Conservation (phyloP, 495 filamentous ascomycete genomes). For the Penicillium bovifimosum region DNA sequence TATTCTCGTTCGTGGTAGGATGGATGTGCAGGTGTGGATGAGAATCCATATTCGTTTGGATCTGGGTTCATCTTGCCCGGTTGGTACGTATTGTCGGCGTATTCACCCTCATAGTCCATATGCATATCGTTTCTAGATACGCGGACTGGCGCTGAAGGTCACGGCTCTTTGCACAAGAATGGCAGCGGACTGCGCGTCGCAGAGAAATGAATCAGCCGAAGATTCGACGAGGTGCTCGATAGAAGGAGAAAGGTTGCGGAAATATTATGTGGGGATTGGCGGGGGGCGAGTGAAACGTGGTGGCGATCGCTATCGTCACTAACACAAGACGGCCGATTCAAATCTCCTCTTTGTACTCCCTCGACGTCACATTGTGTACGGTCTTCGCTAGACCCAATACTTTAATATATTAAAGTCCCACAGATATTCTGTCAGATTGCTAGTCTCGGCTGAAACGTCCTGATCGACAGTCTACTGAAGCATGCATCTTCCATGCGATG, state of each 20-base stretch:
- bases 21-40: constrained; percentile 32
- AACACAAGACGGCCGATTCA: background rate
- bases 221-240: background rate
- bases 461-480: background rate
- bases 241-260: constrained; percentile 1
- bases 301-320: constrained; percentile 4
- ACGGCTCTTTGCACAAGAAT: background rate
- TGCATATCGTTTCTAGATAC: background rate
- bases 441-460: background rate
- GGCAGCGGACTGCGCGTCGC: background rate
- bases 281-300: constrained; percentile 5
- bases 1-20: constrained; percentile 30
- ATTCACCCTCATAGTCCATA: constrained; percentile 43
- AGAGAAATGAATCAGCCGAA: background rate
- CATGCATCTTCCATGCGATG: constrained; percentile 5
- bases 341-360: constrained; percentile 4
- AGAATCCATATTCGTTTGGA: constrained; percentile 17
- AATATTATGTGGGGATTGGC: constrained; percentile 1
- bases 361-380: constrained; percentile 5
- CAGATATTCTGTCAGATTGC: constrained; percentile 6
- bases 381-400: background rate
- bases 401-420: constrained; percentile 1
- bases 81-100: constrained; percentile 24
- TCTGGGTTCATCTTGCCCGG: constrained; percentile 25
- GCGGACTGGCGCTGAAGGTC: background rate